Conservation (phyloP, 805 yeast genomes). For the Suhomyces canberraensis region DNA sequence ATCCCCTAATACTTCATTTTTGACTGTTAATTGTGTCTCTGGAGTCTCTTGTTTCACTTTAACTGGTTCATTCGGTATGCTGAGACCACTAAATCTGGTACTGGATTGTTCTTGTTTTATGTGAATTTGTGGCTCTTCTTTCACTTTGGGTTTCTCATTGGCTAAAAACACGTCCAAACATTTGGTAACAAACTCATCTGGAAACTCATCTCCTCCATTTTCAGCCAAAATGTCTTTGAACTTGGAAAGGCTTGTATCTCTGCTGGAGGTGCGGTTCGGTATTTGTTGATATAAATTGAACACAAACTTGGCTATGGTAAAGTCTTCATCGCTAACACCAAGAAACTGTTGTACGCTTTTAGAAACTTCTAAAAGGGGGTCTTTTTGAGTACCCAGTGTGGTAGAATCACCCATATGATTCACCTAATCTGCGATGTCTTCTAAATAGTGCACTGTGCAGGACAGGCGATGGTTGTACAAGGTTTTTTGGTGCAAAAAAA, state of each 20-base stretch:
- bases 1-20: constrained; percentile 9
- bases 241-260: background rate
- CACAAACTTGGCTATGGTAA: constrained; percentile 27
- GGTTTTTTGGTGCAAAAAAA: too few relatives aligned
- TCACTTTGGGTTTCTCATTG: constrained; percentile 8
- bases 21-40: background rate
- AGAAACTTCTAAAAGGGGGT: background rate
- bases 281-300: constrained; percentile 15
- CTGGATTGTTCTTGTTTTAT: background rate
- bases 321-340: constrained; percentile 20
- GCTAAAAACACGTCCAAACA: constrained; percentile 9
- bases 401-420: too few relatives aligned
- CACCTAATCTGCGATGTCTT: too few relatives aligned
- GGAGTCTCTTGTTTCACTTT: background rate
- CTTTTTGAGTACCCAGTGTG: too few relatives aligned
- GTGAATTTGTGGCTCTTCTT: background rate
- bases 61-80: constrained; percentile 14
- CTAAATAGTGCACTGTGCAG: too few relatives aligned
- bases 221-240: constrained; percentile 18
- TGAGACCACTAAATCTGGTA: constrained; percentile 6
- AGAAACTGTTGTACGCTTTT: constrained; percentile 12
- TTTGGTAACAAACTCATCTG: constrained; percentile 25
- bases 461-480: too few relatives aligned
- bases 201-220: constrained; percentile 44
- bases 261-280: constrained; percentile 4